Evolutionary conservation across 192 early-diverging fungal species (phyloP), one percentile per base, ranked within the genome.

Genomic region (Globomyces pollinis-pini): DNA sequence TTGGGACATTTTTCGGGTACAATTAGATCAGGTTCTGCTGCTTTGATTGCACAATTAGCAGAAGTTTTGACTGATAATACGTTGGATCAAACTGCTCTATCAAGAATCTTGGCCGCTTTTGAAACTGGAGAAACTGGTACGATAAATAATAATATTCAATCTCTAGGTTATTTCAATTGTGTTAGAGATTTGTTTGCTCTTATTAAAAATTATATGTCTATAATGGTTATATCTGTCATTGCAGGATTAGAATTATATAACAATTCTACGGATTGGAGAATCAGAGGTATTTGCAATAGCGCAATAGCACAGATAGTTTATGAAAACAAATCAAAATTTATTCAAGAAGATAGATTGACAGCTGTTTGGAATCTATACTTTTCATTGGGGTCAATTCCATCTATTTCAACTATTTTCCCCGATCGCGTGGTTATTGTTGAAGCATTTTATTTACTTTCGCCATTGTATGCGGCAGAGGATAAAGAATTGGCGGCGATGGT

Each of bases 351-450:
- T 38, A 42, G 47, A 44, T 42, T 83, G 11, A 62, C 72, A 13
- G 74, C 79, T 12, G 67, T 83, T 33, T 83, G 78, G 76, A 83
- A 83, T 50, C 61, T 83, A 12, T 79, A 70, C 51, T 82, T 83
- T 60, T 61, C 70, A 1, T 50, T 83, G 8, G 67, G 67, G 21
- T 64, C 64, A 2, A 67, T 83, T 12, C 68, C 67, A 28, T 42
- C 56, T 21, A 65, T 74, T 24, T 66, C 61, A 2, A 78, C 74
- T 44, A 52, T 76, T 7, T 83, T 77, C 43, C 77, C 70, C 0
- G 79, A 83, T 49, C 50, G 80, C 3, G 69, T 79, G 5, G 79
- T 80, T 9, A 75, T 77, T 15, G 64, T 81, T 1, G 42, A 78
- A 65, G 75, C 73, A n/a, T 50, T 81, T 3, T 70, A 70, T 26